Evolutionary conservation across 495 filamentous ascomycete species (phyloP).

Genomic region (Hyaloscypha finlandica): DNA sequence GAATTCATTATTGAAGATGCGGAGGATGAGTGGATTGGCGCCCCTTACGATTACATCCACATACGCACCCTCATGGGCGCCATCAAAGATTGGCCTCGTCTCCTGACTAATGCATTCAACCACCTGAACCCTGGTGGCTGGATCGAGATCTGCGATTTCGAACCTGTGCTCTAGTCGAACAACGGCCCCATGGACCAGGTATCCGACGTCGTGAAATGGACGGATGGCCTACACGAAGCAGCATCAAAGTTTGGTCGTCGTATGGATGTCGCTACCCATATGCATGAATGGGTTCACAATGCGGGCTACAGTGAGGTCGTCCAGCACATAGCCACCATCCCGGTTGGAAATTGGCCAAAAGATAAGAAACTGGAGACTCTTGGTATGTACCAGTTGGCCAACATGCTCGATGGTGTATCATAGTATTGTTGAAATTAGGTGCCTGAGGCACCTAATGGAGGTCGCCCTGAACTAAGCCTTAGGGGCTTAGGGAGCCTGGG

Average conservation of each 20-base stretch:
- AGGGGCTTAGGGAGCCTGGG: no score
- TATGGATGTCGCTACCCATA: background rate
- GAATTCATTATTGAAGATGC: background rate
- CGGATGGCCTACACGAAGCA: background rate
- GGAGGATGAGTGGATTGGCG: background rate
- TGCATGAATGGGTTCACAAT: background rate
- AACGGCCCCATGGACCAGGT: background rate
- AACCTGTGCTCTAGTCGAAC: background rate
- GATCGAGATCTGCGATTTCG: background rate
- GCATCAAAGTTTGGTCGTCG: background rate
- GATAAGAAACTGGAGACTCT: slow-evolving; percentile 48
- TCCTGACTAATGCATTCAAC: background rate
- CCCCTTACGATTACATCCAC: background rate
- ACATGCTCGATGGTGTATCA: background rate
- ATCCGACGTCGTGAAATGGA: background rate
- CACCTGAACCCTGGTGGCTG: background rate
- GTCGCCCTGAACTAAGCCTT: no score
- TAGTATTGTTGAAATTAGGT: no score
- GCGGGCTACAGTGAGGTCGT: slow-evolving; percentile 29
- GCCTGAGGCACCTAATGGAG: no score
- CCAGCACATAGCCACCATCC: slow-evolving; percentile 34
- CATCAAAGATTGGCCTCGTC: background rate
- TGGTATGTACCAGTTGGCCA: slow-evolving; percentile 27
- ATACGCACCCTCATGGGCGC: background rate
- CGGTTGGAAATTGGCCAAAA: slow-evolving; percentile 47